These are phyloP conservation scores for Metarhizium rileyi DNA, from an alignment of 2,329 filamentous ascomycete species.

Conservation along the genomic window DNA sequence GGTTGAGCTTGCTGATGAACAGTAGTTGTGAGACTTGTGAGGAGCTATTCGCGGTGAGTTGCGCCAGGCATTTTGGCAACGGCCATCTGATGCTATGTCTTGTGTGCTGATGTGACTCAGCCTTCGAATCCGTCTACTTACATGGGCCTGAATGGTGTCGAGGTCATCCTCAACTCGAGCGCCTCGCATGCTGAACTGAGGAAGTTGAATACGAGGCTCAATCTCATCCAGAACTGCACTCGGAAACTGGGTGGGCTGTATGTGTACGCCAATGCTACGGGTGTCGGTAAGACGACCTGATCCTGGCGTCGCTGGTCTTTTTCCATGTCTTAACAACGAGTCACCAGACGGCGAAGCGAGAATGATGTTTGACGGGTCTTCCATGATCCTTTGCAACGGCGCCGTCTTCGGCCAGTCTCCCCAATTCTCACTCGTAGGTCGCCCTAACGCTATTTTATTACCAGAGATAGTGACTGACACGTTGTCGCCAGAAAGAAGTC, in stretches of 20 bases:
- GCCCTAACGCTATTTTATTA: background rate
- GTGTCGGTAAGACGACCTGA: slow-evolving; percentile 41
- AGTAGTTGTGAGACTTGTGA: slow-evolving; percentile 27
- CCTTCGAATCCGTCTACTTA: background rate
- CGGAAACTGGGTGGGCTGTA: slow-evolving; percentile 51
- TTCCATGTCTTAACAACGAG: background rate
- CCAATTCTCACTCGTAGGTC: slow-evolving; percentile 52
- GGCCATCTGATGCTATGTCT: background rate
- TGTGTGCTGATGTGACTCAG: background rate
- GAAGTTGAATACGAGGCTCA: slow-evolving; percentile 55
- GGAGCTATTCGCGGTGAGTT: slow-evolving; percentile 13
- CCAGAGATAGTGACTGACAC: background rate
- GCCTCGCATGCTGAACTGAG: slow-evolving; percentile 52
- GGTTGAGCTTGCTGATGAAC: background rate
- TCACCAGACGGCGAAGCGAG: background rate
- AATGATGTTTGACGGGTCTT: slow-evolving; percentile 13
- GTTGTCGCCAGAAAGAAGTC: slow-evolving; percentile 25
- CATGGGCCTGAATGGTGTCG: slow-evolving; percentile 43
- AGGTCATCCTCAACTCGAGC: slow-evolving; percentile 60
- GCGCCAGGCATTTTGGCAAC: too few species aligned
- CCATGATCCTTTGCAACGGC: slow-evolving; percentile 56
- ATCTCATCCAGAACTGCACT: slow-evolving; percentile 57
- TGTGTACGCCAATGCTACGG: slow-evolving; percentile 28
- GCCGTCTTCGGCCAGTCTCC: slow-evolving; percentile 51
- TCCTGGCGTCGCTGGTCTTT: background rate